These are phyloP conservation scores for Gossypium davidsonii DNA, from an alignment of 441 rosid genomes.

Conservation along the genomic window DNA sequence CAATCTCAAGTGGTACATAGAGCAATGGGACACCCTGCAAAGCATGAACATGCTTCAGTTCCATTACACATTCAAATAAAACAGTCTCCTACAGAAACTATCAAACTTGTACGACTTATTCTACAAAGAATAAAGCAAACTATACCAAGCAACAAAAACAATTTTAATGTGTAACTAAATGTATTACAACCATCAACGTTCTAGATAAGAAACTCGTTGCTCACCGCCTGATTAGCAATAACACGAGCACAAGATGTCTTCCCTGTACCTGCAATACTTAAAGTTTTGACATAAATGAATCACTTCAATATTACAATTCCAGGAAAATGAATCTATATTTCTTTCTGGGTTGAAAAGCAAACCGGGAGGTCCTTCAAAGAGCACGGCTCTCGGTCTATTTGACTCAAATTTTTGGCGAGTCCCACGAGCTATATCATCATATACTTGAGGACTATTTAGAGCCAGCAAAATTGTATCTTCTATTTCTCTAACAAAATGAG, in stretches of 20 bases:
- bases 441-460: conserved; percentile 78
- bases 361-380: conserved; percentile 99
- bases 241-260: conserved; percentile 94
- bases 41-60: conserved; percentile 13
- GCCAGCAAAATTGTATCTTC: conserved; percentile 87
- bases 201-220: conserved; percentile 19
- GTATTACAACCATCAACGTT: not conserved
- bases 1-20: conserved; percentile 84
- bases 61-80: not conserved
- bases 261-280: conserved; percentile 64
- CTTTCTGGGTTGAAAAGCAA: conserved; percentile 13
- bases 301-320: not conserved
- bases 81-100: not conserved
- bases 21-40: conserved; percentile 76
- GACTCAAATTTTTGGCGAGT: conserved; percentile 80
- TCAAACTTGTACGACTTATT: not conserved
- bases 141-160: not conserved
- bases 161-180: not conserved
- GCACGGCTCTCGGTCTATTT: conserved; percentile 93
- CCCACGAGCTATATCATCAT: conserved; percentile 86
- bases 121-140: not conserved
- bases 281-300: conserved; percentile 1
- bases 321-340: not conserved
- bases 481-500: conserved; percentile 54
- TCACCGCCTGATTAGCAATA: conserved; percentile 83